phyloP scores from a whole-genome alignment of 164 flowering plant species.

The Vitis rupestris region DNA sequence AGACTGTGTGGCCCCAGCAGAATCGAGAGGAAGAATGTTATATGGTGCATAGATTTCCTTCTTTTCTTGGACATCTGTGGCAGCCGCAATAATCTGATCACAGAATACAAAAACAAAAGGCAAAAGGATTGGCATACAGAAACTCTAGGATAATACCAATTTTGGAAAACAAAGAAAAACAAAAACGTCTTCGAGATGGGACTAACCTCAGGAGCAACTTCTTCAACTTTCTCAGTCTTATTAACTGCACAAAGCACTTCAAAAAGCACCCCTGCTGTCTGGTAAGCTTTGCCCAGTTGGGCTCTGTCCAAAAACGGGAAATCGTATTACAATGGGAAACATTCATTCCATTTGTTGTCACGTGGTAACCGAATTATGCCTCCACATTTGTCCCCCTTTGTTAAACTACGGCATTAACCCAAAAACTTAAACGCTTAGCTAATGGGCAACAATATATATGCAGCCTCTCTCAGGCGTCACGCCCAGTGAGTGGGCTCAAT shows the following conservation, averaged over 20 bases:
- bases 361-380: no score
- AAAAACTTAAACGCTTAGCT: no score
- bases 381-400: no score
- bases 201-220: slow-evolving; percentile 96
- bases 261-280: slow-evolving; percentile 94
- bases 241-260: slow-evolving; percentile 98
- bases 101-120: neutral
- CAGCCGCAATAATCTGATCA: slow-evolving; percentile 91
- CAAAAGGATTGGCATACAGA: no score
- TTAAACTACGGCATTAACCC: no score
- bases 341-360: no score
- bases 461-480: no score
- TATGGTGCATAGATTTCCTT: slow-evolving; percentile 88
- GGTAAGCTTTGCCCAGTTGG: slow-evolving; percentile 93
- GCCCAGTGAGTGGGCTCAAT: no score
- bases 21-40: slow-evolving; percentile 95
- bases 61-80: slow-evolving; percentile 93
- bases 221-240: slow-evolving; percentile 89
- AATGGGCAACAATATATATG: no score
- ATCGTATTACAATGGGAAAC: neutral
- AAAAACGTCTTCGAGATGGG: neutral
- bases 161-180: no score
- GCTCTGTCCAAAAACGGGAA: slow-evolving; percentile 41
- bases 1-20: slow-evolving; percentile 90
- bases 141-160: no score